These are phyloP conservation scores for Volutella citrinella DNA, from an alignment of 2,329 filamentous ascomycete genomes.

Conservation along the genomic window DNA sequence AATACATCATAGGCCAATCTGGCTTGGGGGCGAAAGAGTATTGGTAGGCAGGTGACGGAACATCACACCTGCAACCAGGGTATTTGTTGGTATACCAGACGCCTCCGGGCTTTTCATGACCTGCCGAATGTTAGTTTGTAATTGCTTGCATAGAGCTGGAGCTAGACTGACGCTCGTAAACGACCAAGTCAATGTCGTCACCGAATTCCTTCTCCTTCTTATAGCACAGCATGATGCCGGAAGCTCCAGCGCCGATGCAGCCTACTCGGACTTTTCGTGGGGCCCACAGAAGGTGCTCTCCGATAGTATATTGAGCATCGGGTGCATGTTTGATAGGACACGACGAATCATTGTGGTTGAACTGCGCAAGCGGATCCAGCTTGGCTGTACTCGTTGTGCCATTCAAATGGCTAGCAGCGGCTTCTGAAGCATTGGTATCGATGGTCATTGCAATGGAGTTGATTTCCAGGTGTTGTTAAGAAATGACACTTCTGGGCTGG, in stretches of 20 bases:
- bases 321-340: slow-evolving; percentile 1
- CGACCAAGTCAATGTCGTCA: slow-evolving; percentile 6
- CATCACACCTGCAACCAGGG: slow-evolving; percentile 31
- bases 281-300: slow-evolving; percentile 7
- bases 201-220: slow-evolving; percentile 12
- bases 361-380: too few species aligned
- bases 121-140: background rate
- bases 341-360: too few species aligned
- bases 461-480: too few species aligned
- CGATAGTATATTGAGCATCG: slow-evolving; percentile 1
- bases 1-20: slow-evolving; percentile 41
- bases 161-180: slow-evolving; percentile 7
- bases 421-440: too few species aligned
- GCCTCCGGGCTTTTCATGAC: slow-evolving; percentile 22
- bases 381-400: too few species aligned
- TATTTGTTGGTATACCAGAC: slow-evolving; percentile 36
- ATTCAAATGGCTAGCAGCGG: too few species aligned
- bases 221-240: slow-evolving; percentile 11
- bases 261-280: slow-evolving; percentile 7
- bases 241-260: slow-evolving; percentile 9
- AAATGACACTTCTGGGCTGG: too few species aligned
- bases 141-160: background rate
- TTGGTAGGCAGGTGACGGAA: slow-evolving; percentile 41
- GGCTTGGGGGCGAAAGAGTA: slow-evolving; percentile 43
- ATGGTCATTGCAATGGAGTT: too few species aligned